phyloP scores from a whole-genome alignment of 2,329 filamentous ascomycete genomes.

The Juglanconis oblonga region DNA sequence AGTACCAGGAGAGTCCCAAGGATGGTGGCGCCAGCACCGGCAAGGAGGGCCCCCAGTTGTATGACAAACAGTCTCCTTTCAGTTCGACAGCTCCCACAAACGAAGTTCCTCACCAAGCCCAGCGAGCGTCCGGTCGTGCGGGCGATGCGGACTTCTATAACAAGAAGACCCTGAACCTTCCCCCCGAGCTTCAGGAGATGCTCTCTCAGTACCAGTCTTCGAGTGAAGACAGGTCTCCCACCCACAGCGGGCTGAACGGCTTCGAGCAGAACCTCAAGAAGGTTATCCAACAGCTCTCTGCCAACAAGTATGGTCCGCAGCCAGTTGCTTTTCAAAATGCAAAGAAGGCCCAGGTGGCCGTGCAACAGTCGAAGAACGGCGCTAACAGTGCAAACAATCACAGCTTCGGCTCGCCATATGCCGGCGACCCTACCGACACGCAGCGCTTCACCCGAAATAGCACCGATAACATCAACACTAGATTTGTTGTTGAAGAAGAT shows the following conservation, averaged over 20 bases:
- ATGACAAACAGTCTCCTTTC: conserved; percentile 12
- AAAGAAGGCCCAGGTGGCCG: conserved; percentile 25
- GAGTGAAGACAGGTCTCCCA: conserved; percentile 24
- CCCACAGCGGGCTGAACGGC: conserved; percentile 16
- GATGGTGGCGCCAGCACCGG: neutral
- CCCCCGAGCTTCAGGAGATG: conserved; percentile 1
- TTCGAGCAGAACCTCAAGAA: conserved; percentile 23
- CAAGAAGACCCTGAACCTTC: conserved; percentile 2
- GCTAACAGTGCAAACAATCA: conserved; percentile 22
- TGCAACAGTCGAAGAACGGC: conserved; percentile 26
- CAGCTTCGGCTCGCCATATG: conserved; percentile 51
- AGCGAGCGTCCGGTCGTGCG: conserved; percentile 12
- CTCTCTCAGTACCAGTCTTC: conserved; percentile 20
- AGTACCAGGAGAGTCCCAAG: conserved; percentile 1
- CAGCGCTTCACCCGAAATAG: conserved; percentile 47
- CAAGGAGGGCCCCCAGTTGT: conserved; percentile 17
- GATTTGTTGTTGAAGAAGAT: conserved; percentile 51
- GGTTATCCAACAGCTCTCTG: conserved; percentile 18
- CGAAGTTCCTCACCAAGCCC: conserved; percentile 1
- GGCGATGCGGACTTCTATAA: conserved; percentile 3
- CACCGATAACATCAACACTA: conserved; percentile 60
- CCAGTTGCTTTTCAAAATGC: conserved; percentile 12
- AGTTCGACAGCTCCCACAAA: neutral
- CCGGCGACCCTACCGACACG: conserved; percentile 39
- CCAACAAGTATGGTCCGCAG: conserved; percentile 5